These are phyloP conservation scores for Penicillium italicum DNA, from an alignment of 2,329 filamentous ascomycete genomes.

Conservation along the genomic window DNA sequence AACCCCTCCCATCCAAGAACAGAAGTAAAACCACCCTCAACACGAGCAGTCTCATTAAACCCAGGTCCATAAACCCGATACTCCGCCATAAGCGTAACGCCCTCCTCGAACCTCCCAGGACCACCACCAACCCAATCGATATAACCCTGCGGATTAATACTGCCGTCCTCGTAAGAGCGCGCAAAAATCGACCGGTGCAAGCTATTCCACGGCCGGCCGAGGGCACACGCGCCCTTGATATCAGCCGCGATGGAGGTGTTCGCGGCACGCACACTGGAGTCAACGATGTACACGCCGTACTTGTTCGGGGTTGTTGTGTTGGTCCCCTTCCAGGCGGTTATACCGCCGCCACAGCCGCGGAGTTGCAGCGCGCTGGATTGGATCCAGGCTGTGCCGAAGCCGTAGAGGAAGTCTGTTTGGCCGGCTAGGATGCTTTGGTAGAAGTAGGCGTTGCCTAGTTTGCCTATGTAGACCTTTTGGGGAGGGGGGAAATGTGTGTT, in stretches of 20 bases:
- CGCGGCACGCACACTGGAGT: conserved; percentile 52
- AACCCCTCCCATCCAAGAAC: conserved; percentile 45
- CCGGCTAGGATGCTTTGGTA: conserved; percentile 59
- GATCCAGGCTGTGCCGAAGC: conserved; percentile 63
- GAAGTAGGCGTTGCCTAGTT: conserved; percentile 64
- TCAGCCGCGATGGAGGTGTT: conserved; percentile 46
- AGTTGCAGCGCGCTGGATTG: conserved; percentile 53
- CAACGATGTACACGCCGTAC: conserved; percentile 63
- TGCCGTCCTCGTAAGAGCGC: conserved; percentile 53
- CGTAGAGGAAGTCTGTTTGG: conserved; percentile 66
- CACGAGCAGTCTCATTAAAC: conserved; percentile 49
- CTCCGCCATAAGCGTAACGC: conserved; percentile 56
- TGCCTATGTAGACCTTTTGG: conserved; percentile 62
- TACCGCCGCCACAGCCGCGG: conserved; percentile 61
- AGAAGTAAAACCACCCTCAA: conserved; percentile 42
- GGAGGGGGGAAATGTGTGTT: not conserved
- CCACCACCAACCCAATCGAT: conserved; percentile 48
- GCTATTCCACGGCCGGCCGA: conserved; percentile 63
- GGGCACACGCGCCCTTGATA: conserved; percentile 50
- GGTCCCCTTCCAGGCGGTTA: conserved; percentile 66
- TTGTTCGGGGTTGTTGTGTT: conserved; percentile 65
- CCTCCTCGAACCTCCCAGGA: conserved; percentile 34
- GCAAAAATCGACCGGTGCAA: conserved; percentile 57
- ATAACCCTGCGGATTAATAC: conserved; percentile 54
- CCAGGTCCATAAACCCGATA: conserved; percentile 53